phyloP scores from a whole-genome alignment of 2,329 filamentous ascomycete genomes.

The Arthrocladium fulminans region DNA sequence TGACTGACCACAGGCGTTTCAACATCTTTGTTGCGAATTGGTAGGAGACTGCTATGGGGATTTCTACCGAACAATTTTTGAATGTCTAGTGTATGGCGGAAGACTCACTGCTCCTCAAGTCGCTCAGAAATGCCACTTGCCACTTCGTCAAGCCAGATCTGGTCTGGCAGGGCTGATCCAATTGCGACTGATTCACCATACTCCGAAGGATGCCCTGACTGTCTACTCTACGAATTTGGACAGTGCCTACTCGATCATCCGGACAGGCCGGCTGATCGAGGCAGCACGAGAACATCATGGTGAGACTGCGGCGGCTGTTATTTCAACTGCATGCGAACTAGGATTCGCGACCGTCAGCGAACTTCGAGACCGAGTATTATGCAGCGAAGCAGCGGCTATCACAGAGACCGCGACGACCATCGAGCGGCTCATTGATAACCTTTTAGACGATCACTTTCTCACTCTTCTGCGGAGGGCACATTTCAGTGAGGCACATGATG shows the following conservation, averaged over 20 bases:
- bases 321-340: conserved; percentile 64
- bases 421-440: background rate
- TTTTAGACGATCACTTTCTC: conserved; percentile 4
- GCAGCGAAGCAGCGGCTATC: background rate
- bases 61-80: conserved; percentile 82
- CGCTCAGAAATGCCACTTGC: conserved; percentile 61
- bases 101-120: conserved; percentile 64
- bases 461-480: conserved; percentile 2
- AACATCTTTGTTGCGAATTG: conserved; percentile 67
- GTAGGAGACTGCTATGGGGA: conserved; percentile 86
- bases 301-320: conserved; percentile 60
- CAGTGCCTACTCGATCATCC: conserved; percentile 71
- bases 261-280: conserved; percentile 71
- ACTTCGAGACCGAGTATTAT: conserved; percentile 27
- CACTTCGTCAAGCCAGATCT: conserved; percentile 66
- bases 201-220: conserved; percentile 54
- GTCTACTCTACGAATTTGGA: conserved; percentile 77
- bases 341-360: conserved; percentile 59
- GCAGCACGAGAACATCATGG: conserved; percentile 67
- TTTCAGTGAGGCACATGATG: conserved; percentile 4
- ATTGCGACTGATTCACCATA: conserved; percentile 72
- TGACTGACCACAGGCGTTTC: conserved; percentile 1
- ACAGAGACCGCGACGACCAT: background rate
- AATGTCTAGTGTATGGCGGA: conserved; percentile 67
- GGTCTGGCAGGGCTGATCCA: conserved; percentile 79